Evolutionary conservation across 371 early-diverging fungal species (phyloP), one percentile per base, ranked within the genome.

Genomic region (Mucor irregularis): DNA sequence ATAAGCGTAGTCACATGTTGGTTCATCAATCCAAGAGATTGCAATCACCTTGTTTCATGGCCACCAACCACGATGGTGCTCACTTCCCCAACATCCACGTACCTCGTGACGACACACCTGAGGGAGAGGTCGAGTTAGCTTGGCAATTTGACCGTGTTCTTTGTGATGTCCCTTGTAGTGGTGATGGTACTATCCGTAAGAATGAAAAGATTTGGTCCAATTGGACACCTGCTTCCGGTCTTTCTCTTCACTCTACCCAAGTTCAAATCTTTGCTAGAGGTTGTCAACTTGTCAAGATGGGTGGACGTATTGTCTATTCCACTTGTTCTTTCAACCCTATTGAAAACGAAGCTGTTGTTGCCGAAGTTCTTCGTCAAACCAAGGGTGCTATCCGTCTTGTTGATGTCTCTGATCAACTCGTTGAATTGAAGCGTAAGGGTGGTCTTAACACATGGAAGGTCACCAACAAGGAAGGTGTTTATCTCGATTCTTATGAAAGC

Each of bases 251-350:
- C 69, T 78, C 85, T 14, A 68, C 93, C 10, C 99, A 99, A 76
- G 72, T 90, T 31, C 85, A 84, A 64, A 96, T 99, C 60, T 83
- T 98, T 55, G 78, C 85, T 66, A 88, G 98, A 57, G 97, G 92
- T 4, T 84, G 86, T 57, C 88, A 97, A 55, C 78, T 99, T 58
- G 75, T 92, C 44, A 93, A 94, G 73, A 79, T 92, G 19, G 96
- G 93, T 37, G 99, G 99, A 0, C 84, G 94, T 33, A 80, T 99
- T 46, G 99, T 99, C 0, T 99, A 99, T 74, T 98, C 98, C 13
- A 99, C 99, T 1, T 99, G 99, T 75, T 93, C 98, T 4, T 86
- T 99, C 69, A 99, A 99, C 73, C 99, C 99, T 16, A 74, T 96
- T 47, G 97, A 96, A 71, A 96, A 96, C 64, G 96, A 98, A 77